phyloP scores from a whole-genome alignment of 2,329 filamentous ascomycete species.

The Colletotrichum sp. region DNA sequence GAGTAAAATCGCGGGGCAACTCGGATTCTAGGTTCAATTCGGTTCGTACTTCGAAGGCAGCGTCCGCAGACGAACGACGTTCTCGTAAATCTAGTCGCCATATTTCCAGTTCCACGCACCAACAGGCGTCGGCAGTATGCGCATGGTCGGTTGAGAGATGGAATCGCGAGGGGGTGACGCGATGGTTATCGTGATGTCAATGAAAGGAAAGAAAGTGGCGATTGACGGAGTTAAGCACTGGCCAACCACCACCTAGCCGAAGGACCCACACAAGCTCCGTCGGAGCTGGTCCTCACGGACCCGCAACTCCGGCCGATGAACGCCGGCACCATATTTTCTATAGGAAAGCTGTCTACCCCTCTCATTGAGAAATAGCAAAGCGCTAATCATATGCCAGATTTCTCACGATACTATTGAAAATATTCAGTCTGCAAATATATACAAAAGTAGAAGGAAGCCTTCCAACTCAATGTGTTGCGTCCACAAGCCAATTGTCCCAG shows the following conservation, averaged over 20 bases:
- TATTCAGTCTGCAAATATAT: background rate
- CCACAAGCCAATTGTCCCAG: background rate
- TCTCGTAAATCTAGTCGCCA: slow-evolving; percentile 8
- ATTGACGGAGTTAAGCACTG: slow-evolving; percentile 17
- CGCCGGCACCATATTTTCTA: background rate
- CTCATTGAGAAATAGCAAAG: background rate
- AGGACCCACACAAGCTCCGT: background rate
- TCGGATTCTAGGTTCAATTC: background rate
- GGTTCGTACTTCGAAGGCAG: background rate
- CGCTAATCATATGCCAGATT: background rate
- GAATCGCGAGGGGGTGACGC: background rate
- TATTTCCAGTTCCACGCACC: background rate
- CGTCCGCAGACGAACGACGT: background rate
- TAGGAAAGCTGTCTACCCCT: background rate
- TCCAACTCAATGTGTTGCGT: background rate
- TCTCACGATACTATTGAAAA: background rate
- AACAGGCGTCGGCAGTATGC: background rate
- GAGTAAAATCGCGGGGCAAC: background rate
- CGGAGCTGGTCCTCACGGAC: background rate
- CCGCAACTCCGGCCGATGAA: background rate
- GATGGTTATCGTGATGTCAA: slow-evolving; percentile 14
- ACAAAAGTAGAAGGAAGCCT: background rate
- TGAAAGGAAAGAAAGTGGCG: slow-evolving; percentile 10
- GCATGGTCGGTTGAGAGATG: background rate
- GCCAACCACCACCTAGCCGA: background rate